Percentiles rank a stretch among this genome's conserved stretches.
Evolutionary conservation across 1,284 basidiomycete genomes (phyloP).

Genomic region (Microbotryum scabiosae): DNA sequence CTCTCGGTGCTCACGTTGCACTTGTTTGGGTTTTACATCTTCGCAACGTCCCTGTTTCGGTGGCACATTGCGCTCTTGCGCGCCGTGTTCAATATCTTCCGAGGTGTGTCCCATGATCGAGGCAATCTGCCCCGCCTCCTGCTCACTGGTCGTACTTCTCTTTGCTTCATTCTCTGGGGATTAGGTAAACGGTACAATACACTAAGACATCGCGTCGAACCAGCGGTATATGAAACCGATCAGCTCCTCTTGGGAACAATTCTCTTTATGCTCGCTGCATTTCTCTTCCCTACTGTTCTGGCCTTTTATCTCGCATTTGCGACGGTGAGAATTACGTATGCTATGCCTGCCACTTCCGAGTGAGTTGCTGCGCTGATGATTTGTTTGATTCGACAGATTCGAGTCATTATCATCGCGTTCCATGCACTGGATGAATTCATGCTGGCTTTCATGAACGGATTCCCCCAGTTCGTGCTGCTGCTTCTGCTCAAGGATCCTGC

Average conservation of each 20-base stretch:
- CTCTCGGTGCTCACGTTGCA: constrained; percentile 63
- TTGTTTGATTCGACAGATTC: not conserved
- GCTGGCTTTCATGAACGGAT: constrained; percentile 73
- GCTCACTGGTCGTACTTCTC: not conserved
- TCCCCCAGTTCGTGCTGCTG: constrained; percentile 82
- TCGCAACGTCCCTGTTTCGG: constrained; percentile 58
- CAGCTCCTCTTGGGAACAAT: constrained; percentile 90
- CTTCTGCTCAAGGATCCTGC: constrained; percentile 75
- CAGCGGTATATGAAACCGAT: constrained; percentile 85
- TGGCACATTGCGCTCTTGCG: constrained; percentile 55
- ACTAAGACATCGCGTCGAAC: constrained; percentile 70
- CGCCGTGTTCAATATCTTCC: constrained; percentile 86
- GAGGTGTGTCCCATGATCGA: constrained; percentile 51
- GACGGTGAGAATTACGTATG: constrained; percentile 46
- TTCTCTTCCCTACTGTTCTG: constrained; percentile 81
- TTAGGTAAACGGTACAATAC: constrained; percentile 78
- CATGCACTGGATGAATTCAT: constrained; percentile 57
- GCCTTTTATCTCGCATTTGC: constrained; percentile 79
- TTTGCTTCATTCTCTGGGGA: not conserved
- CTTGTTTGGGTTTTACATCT: constrained; percentile 59
- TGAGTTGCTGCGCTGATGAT: not conserved
- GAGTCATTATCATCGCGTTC: constrained; percentile 47
- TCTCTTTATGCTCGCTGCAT: constrained; percentile 81
- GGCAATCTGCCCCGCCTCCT: not conserved
- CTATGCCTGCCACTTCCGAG: not conserved